phyloP scores from a whole-genome alignment of 495 filamentous ascomycete species.

The Penicillium egyptiacum region DNA sequence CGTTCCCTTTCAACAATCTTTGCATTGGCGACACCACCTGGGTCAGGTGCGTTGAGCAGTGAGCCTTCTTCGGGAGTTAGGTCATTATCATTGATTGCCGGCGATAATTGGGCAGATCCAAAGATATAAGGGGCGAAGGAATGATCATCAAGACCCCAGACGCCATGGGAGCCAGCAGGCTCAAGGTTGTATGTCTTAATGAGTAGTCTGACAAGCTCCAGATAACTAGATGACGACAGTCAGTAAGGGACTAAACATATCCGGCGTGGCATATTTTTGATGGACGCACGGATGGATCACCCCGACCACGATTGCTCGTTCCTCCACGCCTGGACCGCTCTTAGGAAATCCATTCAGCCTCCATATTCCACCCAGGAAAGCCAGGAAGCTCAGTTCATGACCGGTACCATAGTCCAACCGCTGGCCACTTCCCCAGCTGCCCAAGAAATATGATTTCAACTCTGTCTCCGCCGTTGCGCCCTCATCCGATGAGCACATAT shows the following conservation, averaged over 20 bases:
- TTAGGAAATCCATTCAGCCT: conserved; percentile 75
- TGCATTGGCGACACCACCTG: conserved; percentile 64
- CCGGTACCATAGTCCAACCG: conserved; percentile 94
- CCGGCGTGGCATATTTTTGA: background rate
- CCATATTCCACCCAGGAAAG: conserved; percentile 88
- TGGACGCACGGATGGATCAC: conserved; percentile 73
- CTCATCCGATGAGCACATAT: conserved; percentile 30
- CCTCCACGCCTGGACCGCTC: conserved; percentile 53
- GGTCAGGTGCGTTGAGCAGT: conserved; percentile 65
- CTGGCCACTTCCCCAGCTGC: conserved; percentile 84
- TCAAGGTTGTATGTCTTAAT: conserved; percentile 94
- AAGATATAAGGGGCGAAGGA: conserved; percentile 96
- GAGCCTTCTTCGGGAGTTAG: conserved; percentile 75
- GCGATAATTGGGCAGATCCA: conserved; percentile 81
- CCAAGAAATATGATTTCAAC: conserved; percentile 76
- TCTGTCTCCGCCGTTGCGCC: conserved; percentile 57
- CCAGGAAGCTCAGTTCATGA: conserved; percentile 91
- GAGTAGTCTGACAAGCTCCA: conserved; percentile 74
- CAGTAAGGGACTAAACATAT: conserved; percentile 7
- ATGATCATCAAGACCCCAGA: conserved; percentile 98
- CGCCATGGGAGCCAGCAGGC: conserved; percentile 90
- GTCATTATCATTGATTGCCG: conserved; percentile 64
- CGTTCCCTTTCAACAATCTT: conserved; percentile 67
- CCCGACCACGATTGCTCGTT: conserved; percentile 75
- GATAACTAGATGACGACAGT: conserved; percentile 57